phyloP scores from a whole-genome alignment of 192 early-diverging fungal genomes.

The Rhizophagus prolifer region DNA sequence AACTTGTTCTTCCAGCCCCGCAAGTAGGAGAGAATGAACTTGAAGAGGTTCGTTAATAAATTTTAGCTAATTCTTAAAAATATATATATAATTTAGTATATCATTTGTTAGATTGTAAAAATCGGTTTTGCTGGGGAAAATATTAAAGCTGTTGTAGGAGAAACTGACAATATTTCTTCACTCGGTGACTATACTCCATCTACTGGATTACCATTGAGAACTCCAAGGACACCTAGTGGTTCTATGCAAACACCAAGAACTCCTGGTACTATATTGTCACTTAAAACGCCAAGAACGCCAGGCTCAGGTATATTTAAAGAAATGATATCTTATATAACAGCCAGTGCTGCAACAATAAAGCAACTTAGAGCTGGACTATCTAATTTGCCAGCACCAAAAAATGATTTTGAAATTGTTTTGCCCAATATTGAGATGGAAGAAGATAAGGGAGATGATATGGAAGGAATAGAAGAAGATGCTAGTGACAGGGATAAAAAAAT shows the following conservation, averaged over 20 bases:
- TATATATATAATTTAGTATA: neutral
- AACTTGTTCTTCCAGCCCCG: slow-evolving; percentile 82
- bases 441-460: slow-evolving; percentile 23
- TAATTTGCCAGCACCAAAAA: slow-evolving; percentile 81
- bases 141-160: slow-evolving; percentile 68
- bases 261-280: slow-evolving; percentile 35
- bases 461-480: slow-evolving; percentile 64
- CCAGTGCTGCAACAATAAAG: slow-evolving; percentile 37
- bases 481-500: slow-evolving; percentile 63
- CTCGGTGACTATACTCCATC: slow-evolving; percentile 73
- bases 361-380: slow-evolving; percentile 70
- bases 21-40: slow-evolving; percentile 90
- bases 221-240: slow-evolving; percentile 54
- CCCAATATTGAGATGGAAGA: slow-evolving; percentile 63
- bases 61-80: neutral
- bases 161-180: slow-evolving; percentile 56
- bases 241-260: slow-evolving; percentile 42
- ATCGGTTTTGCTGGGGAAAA: slow-evolving; percentile 80
- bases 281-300: slow-evolving; percentile 30
- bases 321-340: neutral
- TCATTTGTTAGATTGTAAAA: slow-evolving; percentile 65
- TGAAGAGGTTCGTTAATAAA: slow-evolving; percentile 54
- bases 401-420: slow-evolving; percentile 89
- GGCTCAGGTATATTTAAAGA: slow-evolving; percentile 30
- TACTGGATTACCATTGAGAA: slow-evolving; percentile 56